Evolutionary conservation across 148 eudicot genomes (phyloP), one percentile per base, ranked within the genome.

Genomic region (Cornus kousa): DNA sequence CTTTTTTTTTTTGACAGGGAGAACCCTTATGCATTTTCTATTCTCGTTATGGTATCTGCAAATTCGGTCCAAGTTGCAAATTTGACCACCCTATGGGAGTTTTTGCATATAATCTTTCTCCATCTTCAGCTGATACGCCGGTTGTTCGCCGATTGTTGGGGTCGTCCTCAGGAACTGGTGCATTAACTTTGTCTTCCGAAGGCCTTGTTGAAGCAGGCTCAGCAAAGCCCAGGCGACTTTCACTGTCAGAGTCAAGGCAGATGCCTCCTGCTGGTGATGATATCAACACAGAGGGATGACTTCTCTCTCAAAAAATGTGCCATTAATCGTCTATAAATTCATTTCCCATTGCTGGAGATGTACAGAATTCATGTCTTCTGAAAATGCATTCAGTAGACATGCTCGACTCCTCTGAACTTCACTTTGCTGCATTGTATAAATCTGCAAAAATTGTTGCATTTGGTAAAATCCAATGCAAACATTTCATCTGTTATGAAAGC

Each of bases 11-110:
- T 72, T 46, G 22, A 80, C 87, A 94, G 98, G 97, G 97, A 74
- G 97, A 94, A 79, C 97, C 97, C 24, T 65, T 92, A 82, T 94
- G 98, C 89, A 88, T 94, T 77, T 94, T 92, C 78, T 94, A 94
- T 81, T 92, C 97, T 40, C 91, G 98, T 64, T 92, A 94, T 85
- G 98, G 98, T 12, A 91, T 95, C 73, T 95, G 98, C 93, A 95
- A 95, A 81, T 95, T 92, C 75, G 98, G 98, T 70, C 95, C 98
- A 74, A 92, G 93, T 87, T 91, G 97, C 92, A 95, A 93, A 85
- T 95, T 90, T 79, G 94, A 93, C 76, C 96, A 91, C 68, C 97
- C 94, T 13, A 90, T 95, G 95, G 92, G 89, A 72, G 89, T 89
- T 66, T 86, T 88, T 69, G 77, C 97, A 64, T 88, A 88, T 89